Evolutionary conservation across 2,329 filamentous ascomycete species (phyloP).

Genomic region (Curvularia verruculosa): DNA sequence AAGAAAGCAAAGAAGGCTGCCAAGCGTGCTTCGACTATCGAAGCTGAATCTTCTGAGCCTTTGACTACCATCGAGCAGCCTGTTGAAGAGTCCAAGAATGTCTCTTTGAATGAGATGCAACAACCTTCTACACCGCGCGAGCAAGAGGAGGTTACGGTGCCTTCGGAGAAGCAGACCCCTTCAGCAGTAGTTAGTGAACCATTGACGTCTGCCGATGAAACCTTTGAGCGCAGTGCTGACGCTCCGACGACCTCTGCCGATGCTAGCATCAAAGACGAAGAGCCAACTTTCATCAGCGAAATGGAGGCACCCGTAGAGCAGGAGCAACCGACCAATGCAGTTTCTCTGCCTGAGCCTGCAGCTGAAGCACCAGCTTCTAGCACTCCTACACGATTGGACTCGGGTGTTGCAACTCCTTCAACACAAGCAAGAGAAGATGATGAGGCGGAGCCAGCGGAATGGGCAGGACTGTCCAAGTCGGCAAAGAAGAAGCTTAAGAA

Average conservation of each 20-base stretch:
- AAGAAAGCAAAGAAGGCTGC: slow-evolving; percentile 33
- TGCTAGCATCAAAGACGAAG: background rate
- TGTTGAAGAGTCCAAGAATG: background rate
- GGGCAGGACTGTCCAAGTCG: slow-evolving; percentile 31
- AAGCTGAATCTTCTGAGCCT: slow-evolving; percentile 9
- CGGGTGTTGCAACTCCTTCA: background rate
- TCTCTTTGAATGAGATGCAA: background rate
- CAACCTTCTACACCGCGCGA: background rate
- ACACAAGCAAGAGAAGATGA: slow-evolving; percentile 4
- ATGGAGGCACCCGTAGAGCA: background rate
- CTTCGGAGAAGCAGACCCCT: background rate
- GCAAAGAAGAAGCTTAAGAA: slow-evolving; percentile 42
- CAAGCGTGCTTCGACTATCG: slow-evolving; percentile 18
- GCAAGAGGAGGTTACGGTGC: background rate
- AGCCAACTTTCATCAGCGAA: background rate
- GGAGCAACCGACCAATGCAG: background rate
- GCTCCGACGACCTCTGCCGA: background rate
- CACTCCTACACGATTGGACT: background rate
- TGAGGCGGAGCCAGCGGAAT: slow-evolving; percentile 17
- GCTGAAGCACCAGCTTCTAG: background rate
- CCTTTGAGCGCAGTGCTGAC: background rate
- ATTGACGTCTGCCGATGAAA: background rate
- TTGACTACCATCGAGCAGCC: background rate
- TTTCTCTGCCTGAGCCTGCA: background rate
- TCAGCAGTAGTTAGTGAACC: background rate